Base-by-base conservation (phyloP, 2,329 filamentous ascomycete species). In the Whalleya microplaca region DNA sequence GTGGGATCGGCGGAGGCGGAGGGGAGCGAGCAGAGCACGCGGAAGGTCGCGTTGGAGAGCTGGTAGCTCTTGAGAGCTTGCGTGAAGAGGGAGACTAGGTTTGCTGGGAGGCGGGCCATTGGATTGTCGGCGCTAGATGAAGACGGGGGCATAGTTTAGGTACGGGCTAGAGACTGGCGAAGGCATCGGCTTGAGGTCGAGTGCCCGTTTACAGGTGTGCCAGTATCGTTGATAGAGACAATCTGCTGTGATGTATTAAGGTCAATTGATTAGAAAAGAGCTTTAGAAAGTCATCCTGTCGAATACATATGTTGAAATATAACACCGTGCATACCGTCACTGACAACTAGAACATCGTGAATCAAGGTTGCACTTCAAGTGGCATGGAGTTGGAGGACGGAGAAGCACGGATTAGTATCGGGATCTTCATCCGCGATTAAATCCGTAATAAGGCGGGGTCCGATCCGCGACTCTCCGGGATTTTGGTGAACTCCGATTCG, bases 31-130 rank as follows among this genome's bases (percentile, higher is more conserved):
- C 74, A 78, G 21, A 84, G 68, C 46, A 84, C 70, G 40, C 73
- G 73, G 57, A 84, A 78, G 18, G 70, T 67, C 48, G 78, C 72
- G 23, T 65, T 57, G 0, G 80, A 80, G 7, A 71, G 63, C 43
- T 76, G 76, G 55, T 83, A 83, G 8, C 71, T 67, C 29, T 72
- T 62, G 27, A 84, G 76, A 29, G 78, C 74, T 45, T 73, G 72
- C 3, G 74, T 67, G 66, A 83, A 80, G 61, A 76, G 76, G 10
- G 73, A 66, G 45, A 76, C 47, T 18, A 80, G 41, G 58, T 61
- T 57, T 46, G 63, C 45, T 47, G 67, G 56, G 44, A 59, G 47
- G 56, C 67, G 62, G 37, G 66, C 56, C 64, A 67, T 66, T 51
- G 51, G 40, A 19, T 50, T 21, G 43, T 45, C 49, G 19, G 51